Base-by-base conservation (phyloP, 441 rosid species). In the Jatropha podagrica region DNA sequence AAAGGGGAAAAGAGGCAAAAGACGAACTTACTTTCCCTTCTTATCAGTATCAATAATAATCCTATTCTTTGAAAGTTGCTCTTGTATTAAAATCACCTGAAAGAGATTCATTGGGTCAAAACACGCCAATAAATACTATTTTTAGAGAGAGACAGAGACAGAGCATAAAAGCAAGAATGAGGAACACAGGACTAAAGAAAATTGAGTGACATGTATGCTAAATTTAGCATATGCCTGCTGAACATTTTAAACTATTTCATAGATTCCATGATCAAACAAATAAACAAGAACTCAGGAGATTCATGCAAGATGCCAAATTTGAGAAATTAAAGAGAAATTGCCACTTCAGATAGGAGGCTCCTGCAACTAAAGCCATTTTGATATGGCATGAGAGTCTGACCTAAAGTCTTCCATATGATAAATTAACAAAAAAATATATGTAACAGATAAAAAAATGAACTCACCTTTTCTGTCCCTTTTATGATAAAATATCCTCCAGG, bases 401-500 rank as follows among this genome's bases (percentile, higher is more conserved):
- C 71, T 46, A 27, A 68, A 38, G 9, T 49, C 40, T 4, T 68
- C 72, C 8, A 5, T 46, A 2, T 51, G 14, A 51, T 17, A 4
- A 46, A 13, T 52, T 15, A 68, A 68, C 0, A 26, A 13, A 37
- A 26, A 60, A 27, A 4, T 4, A 60, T 4, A 60, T 0, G 51
- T 52, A 69, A n/a, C 14, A 74, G 78, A 60, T 42, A 63, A 72
- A 74, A 76, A 46, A 54, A 10, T 44, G 7, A 56, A 37, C 59
- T 77, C 73, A 95, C 98, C 98, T 93, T 95, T 84, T 95, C 98
- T 1, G 91, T 85, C 78, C 99, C 99, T 82, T 93, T 93, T 66
- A 92, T 87, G 66, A 95, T 66, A 82, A 95, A 95, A 88, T 95
- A 95, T 69, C 98, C 98, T 74, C 99, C 98, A 70, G 98, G 98